Conservation (phyloP, 805 yeast species). For the Kregervanrija pseudodelftensis region DNA sequence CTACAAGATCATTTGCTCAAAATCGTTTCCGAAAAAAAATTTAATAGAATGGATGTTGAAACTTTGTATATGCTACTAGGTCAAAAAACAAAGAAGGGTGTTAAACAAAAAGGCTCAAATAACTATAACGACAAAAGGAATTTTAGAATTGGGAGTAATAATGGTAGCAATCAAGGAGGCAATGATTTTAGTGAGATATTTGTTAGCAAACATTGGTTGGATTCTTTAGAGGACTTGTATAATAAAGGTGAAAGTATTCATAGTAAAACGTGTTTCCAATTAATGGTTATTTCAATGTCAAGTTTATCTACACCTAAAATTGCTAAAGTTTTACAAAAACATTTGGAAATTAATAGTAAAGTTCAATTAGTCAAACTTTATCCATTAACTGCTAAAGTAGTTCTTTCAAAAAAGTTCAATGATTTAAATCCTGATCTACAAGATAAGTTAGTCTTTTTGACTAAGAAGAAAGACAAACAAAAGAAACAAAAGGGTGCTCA, state of each 20-base stretch:
- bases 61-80: constrained; percentile 42
- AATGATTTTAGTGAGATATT: constrained; percentile 46
- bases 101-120: background rate
- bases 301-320: constrained; percentile 40
- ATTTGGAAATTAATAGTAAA: constrained; percentile 37
- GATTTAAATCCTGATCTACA: constrained; percentile 44
- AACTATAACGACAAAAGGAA: constrained; percentile 11
- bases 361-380: constrained; percentile 34
- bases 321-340: constrained; percentile 33
- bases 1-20: constrained; percentile 48
- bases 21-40: constrained; percentile 40
- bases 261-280: constrained; percentile 36
- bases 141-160: constrained; percentile 9
- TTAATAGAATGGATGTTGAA: constrained; percentile 38
- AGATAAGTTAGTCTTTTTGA: constrained; percentile 43
- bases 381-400: constrained; percentile 51
- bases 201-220: constrained; percentile 51
- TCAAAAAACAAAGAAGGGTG: constrained; percentile 17
- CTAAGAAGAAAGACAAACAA: constrained; percentile 3
- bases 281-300: constrained; percentile 46
- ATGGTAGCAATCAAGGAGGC: background rate
- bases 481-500: background rate
- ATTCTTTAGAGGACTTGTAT: constrained; percentile 49
- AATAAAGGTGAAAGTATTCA: constrained; percentile 49
- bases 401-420: constrained; percentile 41